Evolutionary conservation across 257 asterid genomes (phyloP).

Genomic region (Nicotiana paniculata): DNA sequence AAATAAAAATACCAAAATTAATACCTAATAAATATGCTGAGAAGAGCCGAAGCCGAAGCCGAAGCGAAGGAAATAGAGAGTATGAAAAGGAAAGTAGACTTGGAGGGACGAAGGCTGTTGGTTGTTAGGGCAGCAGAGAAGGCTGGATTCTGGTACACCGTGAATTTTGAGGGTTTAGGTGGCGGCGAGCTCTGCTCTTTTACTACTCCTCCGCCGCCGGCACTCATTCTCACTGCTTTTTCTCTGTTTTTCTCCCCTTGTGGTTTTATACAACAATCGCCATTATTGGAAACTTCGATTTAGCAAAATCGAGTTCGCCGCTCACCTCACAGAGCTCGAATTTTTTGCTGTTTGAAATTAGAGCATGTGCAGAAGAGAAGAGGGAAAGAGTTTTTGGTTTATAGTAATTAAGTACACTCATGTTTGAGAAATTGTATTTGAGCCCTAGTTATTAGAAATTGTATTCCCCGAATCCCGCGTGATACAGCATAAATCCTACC

Average conservation of each 20-base stretch:
- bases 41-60: slow-evolving; percentile 34
- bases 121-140: slow-evolving; percentile 83
- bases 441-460: no score
- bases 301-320: not conserved
- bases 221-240: not conserved
- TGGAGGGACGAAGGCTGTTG: slow-evolving; percentile 65
- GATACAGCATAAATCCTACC: no score
- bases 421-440: no score
- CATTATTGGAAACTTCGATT: not conserved
- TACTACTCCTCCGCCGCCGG: slow-evolving; percentile 30
- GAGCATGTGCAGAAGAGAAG: not conserved
- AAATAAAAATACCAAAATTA: slow-evolving; percentile 24
- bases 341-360: not conserved
- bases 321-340: not conserved
- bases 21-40: slow-evolving; percentile 40
- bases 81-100: slow-evolving; percentile 44
- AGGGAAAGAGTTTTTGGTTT: not conserved
- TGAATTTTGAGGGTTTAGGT: slow-evolving; percentile 50
- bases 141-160: slow-evolving; percentile 77
- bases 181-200: slow-evolving; percentile 25
- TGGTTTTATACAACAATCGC: not conserved
- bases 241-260: not conserved
- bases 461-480: no score
- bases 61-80: slow-evolving; percentile 48
- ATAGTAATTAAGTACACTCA: no score